Conservation (phyloP, 2,329 filamentous ascomycete species). For the Ophiostoma quercus region DNA sequence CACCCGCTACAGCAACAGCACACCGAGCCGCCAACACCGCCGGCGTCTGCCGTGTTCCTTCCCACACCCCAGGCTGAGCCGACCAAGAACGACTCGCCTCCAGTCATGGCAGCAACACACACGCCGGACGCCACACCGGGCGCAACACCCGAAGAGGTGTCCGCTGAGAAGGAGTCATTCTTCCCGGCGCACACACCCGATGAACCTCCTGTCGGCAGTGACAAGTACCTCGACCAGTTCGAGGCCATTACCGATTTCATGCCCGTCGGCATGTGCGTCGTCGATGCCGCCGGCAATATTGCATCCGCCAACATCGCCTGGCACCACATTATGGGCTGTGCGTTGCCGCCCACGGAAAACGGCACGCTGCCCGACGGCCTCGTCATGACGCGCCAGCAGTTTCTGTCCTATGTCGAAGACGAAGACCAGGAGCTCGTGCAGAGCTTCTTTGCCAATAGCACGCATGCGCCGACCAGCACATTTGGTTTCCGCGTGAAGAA, state of each 20-base stretch:
- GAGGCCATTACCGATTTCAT: conserved; percentile 67
- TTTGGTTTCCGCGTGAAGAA: conserved; percentile 45
- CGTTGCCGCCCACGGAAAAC: conserved; percentile 24
- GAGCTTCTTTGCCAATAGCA: conserved; percentile 41
- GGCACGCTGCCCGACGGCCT: conserved; percentile 21
- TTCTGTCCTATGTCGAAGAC: conserved; percentile 43
- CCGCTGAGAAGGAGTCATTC: background rate
- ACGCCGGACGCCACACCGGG: background rate
- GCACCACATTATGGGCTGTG: conserved; percentile 47
- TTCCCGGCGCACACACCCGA: background rate
- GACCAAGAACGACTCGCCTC: background rate
- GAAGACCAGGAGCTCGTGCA: conserved; percentile 42
- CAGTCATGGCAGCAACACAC: background rate
- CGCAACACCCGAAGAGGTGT: background rate
- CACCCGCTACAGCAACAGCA: background rate
- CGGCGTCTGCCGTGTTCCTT: conserved; percentile 5
- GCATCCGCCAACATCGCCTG: conserved; percentile 68
- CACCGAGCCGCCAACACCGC: conserved; percentile 11
- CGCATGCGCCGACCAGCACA: conserved; percentile 37
- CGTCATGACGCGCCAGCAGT: conserved; percentile 26
- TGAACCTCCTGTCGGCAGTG: background rate
- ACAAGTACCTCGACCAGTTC: conserved; percentile 52
- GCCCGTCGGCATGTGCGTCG: conserved; percentile 69
- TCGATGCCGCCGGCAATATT: conserved; percentile 58
- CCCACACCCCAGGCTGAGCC: background rate